These are phyloP conservation scores for Albifimbria verrucaria DNA, from an alignment of 2,329 filamentous ascomycete species.

Conservation along the genomic window DNA sequence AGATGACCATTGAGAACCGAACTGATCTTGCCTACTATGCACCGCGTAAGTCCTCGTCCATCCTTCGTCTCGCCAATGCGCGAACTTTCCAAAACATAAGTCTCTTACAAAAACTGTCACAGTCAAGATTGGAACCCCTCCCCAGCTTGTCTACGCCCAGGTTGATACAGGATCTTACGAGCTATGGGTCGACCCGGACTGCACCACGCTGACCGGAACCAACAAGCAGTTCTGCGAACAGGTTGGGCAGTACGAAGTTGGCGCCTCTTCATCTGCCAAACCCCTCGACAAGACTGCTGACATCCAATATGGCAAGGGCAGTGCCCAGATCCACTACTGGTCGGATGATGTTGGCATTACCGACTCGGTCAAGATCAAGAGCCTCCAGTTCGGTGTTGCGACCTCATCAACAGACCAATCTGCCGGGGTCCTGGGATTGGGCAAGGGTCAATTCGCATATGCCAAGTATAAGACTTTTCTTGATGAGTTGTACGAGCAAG, in stretches of 20 bases:
- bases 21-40: slow-evolving; percentile 54
- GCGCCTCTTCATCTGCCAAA: slow-evolving; percentile 27
- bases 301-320: slow-evolving; percentile 47
- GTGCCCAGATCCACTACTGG: slow-evolving; percentile 38
- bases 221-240: slow-evolving; percentile 43
- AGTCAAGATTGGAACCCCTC: slow-evolving; percentile 51
- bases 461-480: slow-evolving; percentile 49
- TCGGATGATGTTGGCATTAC: slow-evolving; percentile 16
- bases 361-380: slow-evolving; percentile 19
- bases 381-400: slow-evolving; percentile 65
- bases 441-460: slow-evolving; percentile 53
- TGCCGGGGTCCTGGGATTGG: slow-evolving; percentile 69
- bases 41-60: slow-evolving; percentile 30
- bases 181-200: slow-evolving; percentile 61
- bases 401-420: slow-evolving; percentile 44
- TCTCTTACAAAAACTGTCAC: background rate
- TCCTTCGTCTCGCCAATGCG: background rate
- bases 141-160: slow-evolving; percentile 51
- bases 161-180: slow-evolving; percentile 60
- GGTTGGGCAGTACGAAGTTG: slow-evolving; percentile 41
- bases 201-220: slow-evolving; percentile 37
- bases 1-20: slow-evolving; percentile 45
- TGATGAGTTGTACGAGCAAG: slow-evolving; percentile 47
- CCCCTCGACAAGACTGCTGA: slow-evolving; percentile 34
- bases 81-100: too few relatives aligned